These are phyloP conservation scores for Talaromyces wortmannii DNA, from an alignment of 495 filamentous ascomycete species.

Conservation along the genomic window DNA sequence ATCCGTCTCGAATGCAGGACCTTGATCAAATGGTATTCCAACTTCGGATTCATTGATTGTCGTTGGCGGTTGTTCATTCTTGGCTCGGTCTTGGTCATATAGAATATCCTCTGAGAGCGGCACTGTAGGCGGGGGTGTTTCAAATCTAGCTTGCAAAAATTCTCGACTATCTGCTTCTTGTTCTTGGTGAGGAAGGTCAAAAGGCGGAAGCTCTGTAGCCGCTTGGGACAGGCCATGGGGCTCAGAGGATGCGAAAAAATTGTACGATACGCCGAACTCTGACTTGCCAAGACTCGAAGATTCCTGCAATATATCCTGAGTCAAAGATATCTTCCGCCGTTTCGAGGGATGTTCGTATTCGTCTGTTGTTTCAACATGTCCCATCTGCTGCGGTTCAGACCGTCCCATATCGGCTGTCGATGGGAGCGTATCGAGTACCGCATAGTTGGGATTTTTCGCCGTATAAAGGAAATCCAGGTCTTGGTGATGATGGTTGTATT, in stretches of 20 bases:
- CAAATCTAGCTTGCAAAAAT: neutral
- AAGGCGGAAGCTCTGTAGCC: neutral
- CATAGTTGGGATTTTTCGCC: neutral
- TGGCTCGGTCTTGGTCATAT: neutral
- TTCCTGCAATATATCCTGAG: neutral
- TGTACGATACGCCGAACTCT: conserved; percentile 13
- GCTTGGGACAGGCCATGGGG: neutral
- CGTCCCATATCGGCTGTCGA: neutral
- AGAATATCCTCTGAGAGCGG: conserved; percentile 1
- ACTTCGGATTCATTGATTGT: neutral
- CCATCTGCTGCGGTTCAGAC: neutral
- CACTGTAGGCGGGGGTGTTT: conserved; percentile 2
- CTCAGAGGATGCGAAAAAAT: conserved; percentile 18
- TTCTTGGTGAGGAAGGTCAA: neutral
- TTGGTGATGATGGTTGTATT: neutral
- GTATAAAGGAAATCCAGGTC: neutral
- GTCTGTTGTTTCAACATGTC: neutral
- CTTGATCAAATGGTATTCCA: neutral
- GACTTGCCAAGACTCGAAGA: neutral
- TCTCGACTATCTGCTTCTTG: neutral
- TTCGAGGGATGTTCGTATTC: conserved; percentile 1
- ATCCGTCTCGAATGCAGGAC: neutral
- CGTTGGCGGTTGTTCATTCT: neutral
- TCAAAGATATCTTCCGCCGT: neutral
- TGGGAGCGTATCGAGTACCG: neutral